Evolutionary conservation across 1,284 basidiomycete species (phyloP), one percentile per base, ranked within the genome.

Genomic region (Tilletia indica): DNA sequence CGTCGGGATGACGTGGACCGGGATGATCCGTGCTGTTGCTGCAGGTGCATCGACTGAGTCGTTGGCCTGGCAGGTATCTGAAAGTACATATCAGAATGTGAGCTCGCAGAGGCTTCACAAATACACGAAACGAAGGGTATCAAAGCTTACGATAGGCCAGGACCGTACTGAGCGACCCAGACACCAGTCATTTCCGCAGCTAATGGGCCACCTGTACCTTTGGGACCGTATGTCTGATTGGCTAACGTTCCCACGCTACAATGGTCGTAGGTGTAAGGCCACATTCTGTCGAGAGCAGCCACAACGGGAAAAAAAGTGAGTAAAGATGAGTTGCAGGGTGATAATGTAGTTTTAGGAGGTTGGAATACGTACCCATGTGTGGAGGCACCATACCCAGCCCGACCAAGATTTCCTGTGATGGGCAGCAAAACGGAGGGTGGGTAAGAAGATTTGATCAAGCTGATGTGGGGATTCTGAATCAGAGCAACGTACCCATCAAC

Each of bases 241-340:
- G 91, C 89, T 84, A 92, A 89, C 0, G 94, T 96, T 6, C 95
- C 96, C 36, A 92, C 76, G 82, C 91, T 91, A 82, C 91, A 93
- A 0, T 87, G 80, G 77, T 91, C 90, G 75, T 61, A 92, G 0
- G 89, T 89, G 82, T 93, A 93, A 8, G 88, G 87, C 88, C 91
- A 91, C 88, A 86, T 84, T 4, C 87, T 31, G 25, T 31, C 25
- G 25, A 31, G 25, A 31, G 25, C 25, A 31, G 25, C 25, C 25
- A 31, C 25, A 31, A 31, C 25, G 25, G 25, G 25, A 31, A 31
- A 31, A 31, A 31, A 31, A 31, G 25, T 31, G 25, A 31, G 25
- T 2, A 31, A 31, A 31, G 25, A 31, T 31, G 2, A 31, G 25
- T 31, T 31, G 25, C 25, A 31, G 25, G 25, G 25, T 31, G 25